Base-by-base conservation (phyloP, 495 filamentous ascomycete genomes). In the Geoglossum glabrum region DNA sequence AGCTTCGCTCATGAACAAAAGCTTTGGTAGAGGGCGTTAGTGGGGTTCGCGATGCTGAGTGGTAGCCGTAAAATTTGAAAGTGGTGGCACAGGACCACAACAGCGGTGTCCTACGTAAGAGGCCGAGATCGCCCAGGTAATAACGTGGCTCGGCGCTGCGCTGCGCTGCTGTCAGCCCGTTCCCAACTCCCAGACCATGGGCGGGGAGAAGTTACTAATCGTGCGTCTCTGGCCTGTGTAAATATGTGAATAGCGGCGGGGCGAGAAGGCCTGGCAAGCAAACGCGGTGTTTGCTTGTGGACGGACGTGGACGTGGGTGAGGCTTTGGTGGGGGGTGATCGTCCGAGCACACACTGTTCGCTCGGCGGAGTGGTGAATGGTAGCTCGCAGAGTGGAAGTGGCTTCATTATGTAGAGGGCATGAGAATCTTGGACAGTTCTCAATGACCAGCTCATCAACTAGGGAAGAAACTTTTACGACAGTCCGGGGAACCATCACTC, bases 1-100 rank as follows among this genome's bases (percentile, higher is more conserved):
- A 58, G 56, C 56, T 50, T 58, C 56, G 56, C 13, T 58, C 56
- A 58, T 58, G 27, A 50, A 58, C 56, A 27, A 26, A 38, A 38
- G 30, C n/a, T 40, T 26, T 8, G 54, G 3, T 10, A 23, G 27
- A 3, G 28, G 54, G 31, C 23, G 27, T 40, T 45, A 21, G 36
- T 36, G 28, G 19, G 54, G 54, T 45, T 56, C 23, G 27, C 28
- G 54, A 56, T 56, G 36, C 31, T 19, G 36, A 9, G 36, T 56
- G n/a, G 31, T 13, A 38, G n/a, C 23, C 17, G 21, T 15, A 33
- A 36, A 38, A 23, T 2, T 40, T 6, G 23, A 4, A 9, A 38
- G 28, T 45, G 54, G 54, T 56, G 54, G 27, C 28, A 55, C 52
- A 21, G 25, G 5, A n/a, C 7, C 25, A 26, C 51, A 17, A 33